Percentiles rank a stretch among this genome's conserved stretches.
These are phyloP conservation scores for Aspergillus phoenicis DNA, from an alignment of 2,329 filamentous ascomycete species.

Conservation along the genomic window DNA sequence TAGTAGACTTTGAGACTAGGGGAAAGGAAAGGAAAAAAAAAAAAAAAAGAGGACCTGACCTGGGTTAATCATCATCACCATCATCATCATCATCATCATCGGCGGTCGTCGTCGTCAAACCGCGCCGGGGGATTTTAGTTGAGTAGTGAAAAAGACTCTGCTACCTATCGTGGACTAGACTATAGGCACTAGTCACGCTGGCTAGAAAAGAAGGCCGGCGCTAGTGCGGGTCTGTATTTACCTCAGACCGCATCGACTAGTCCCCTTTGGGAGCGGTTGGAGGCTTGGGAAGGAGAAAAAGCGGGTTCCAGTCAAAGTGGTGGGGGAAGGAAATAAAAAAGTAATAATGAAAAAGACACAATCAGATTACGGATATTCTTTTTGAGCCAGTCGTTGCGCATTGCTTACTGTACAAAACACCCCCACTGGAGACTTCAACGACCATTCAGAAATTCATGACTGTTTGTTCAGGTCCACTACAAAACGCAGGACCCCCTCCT, in stretches of 20 bases:
- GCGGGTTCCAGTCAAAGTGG: slow-evolving; percentile 24
- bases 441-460: not conserved
- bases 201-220: slow-evolving; percentile 10
- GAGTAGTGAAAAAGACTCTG: not conserved
- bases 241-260: slow-evolving; percentile 10
- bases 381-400: slow-evolving; percentile 16
- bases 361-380: not conserved
- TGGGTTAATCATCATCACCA: slow-evolving; percentile 3
- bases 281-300: slow-evolving; percentile 6
- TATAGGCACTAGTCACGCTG: not conserved
- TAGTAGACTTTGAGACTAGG: not conserved
- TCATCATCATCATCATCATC: not conserved
- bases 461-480: not conserved
- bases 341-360: not conserved
- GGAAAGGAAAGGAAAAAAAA: not conserved
- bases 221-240: slow-evolving; percentile 16
- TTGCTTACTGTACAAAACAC: slow-evolving; percentile 14
- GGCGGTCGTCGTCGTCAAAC: not conserved
- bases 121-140: no score
- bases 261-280: not conserved
- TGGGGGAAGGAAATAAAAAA: slow-evolving; percentile 9
- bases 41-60: not conserved
- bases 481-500: slow-evolving; percentile 1
- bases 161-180: slow-evolving; percentile 2
- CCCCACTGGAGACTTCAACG: slow-evolving; percentile 11